Base-by-base conservation (phyloP, 371 early-diverging fungal genomes). In the Parasitella parasitica region DNA sequence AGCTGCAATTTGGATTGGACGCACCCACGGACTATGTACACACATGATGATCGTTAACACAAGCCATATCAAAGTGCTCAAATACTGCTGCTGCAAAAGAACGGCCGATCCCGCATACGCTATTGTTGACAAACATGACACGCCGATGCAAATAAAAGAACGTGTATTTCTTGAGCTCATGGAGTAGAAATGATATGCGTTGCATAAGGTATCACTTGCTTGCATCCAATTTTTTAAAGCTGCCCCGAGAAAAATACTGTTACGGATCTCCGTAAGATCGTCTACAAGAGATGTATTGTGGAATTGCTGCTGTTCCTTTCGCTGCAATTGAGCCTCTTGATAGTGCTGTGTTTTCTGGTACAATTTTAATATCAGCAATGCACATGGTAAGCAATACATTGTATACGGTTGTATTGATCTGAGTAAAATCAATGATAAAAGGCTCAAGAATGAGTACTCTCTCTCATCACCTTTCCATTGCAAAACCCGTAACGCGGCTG, bases 161-260 rank as follows among this genome's bases (percentile, higher is more conserved):
- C 59, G 59, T 12, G 2, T 20, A 18, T 49, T 49, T 26, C n/a
- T 12, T 6, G 57, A 41, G 11, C 26, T 24, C 11, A 48, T 36
- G 2, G 50, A 58, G 15, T 35, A 49, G 20, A 24, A 24, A 28
- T 49, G 30, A 43, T 50, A 49, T 36, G 37, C 50, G 11, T 18
- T 43, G 35, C 57, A 57, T 46, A 57, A 34, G 6, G 50, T 49
- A 58, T 37, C 37, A 50, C 36, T 58, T 35, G 48, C 18, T 49
- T 58, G 59, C 49, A 27, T 24, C 49, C 50, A 27, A 5, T 35
- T 16, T 50, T 26, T 58, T 2, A 12, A 5, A 16, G n/a, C 15
- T 35, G 50, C 11, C 9, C 48, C 6, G n/a, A 35, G 36, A 8
- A 24, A 20, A 0, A 58, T 3, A 1, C 6, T 58, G 26, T 58